These are phyloP conservation scores for Boeremia lycopersici DNA, from an alignment of 2,329 filamentous ascomycete genomes.

Conservation along the genomic window DNA sequence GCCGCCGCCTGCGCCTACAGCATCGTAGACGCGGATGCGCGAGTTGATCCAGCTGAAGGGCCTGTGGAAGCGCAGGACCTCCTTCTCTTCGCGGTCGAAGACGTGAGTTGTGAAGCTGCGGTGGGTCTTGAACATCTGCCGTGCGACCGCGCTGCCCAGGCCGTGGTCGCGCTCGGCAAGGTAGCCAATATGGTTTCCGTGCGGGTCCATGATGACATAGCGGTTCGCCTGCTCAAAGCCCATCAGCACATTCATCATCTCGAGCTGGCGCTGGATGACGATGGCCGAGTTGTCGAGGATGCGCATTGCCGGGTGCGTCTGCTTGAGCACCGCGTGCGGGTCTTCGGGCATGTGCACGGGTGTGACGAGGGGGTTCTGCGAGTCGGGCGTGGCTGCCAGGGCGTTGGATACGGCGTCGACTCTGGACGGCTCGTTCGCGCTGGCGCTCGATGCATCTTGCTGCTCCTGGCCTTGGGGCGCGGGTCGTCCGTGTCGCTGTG, in stretches of 20 bases:
- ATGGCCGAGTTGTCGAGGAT: slow-evolving; percentile 66
- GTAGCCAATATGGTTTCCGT: slow-evolving; percentile 67
- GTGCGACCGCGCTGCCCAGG: slow-evolving; percentile 60
- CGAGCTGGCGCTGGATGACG: slow-evolving; percentile 67
- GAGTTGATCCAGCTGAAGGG: slow-evolving; percentile 70
- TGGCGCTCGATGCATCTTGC: slow-evolving; percentile 14
- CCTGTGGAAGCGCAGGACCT: slow-evolving; percentile 66
- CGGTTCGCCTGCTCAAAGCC: slow-evolving; percentile 71
- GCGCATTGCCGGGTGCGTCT: slow-evolving; percentile 62
- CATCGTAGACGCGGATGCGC: slow-evolving; percentile 52
- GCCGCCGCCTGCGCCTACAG: slow-evolving; percentile 25
- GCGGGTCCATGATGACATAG: slow-evolving; percentile 69
- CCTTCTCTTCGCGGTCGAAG: slow-evolving; percentile 65
- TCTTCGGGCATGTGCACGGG: slow-evolving; percentile 68
- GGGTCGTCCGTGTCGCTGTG: slow-evolving; percentile 13
- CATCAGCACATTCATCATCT: slow-evolving; percentile 70
- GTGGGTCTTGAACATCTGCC: slow-evolving; percentile 67
- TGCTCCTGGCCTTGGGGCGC: slow-evolving; percentile 2
- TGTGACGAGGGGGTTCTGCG: slow-evolving; percentile 60
- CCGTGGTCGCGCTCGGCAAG: slow-evolving; percentile 68
- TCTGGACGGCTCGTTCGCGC: slow-evolving; percentile 32
- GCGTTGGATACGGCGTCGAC: slow-evolving; percentile 52
- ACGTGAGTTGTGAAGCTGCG: slow-evolving; percentile 69
- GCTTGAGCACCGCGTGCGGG: slow-evolving; percentile 63
- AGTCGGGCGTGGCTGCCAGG: slow-evolving; percentile 50